phyloP scores from a whole-genome alignment of 495 filamentous ascomycete species.

The Neurospora sp. region DNA sequence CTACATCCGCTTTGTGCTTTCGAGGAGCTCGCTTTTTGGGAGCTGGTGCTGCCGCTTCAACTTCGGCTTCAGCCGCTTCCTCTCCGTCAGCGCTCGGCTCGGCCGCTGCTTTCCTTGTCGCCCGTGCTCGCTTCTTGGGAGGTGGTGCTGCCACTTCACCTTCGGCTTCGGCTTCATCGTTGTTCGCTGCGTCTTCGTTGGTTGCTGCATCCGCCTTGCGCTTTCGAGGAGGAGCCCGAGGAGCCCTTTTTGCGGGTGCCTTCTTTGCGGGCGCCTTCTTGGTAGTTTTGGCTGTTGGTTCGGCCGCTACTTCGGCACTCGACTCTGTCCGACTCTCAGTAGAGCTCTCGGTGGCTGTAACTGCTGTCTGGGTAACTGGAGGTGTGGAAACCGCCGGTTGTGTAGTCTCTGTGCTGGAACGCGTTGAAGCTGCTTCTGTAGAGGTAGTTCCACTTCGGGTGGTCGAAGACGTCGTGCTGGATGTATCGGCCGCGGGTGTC shows the following conservation, averaged over 20 bases:
- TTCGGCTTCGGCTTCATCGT: background rate
- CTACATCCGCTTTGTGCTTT: slow-evolving; percentile 10
- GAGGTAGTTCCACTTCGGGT: background rate
- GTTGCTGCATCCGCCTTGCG: slow-evolving; percentile 2
- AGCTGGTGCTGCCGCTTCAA: background rate
- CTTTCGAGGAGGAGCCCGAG: slow-evolving; percentile 3
- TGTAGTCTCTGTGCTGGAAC: background rate
- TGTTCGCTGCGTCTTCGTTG: background rate
- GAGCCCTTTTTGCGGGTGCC: background rate
- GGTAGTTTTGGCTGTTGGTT: background rate
- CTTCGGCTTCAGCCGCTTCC: slow-evolving; percentile 1
- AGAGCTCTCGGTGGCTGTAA: background rate
- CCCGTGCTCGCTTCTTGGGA: slow-evolving; percentile 4
- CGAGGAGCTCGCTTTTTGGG: slow-evolving; percentile 5
- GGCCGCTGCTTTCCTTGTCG: slow-evolving; percentile 3
- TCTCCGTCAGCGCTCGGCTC: slow-evolving; percentile 8
- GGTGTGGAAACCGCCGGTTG: background rate
- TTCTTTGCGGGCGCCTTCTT: background rate
- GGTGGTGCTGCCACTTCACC: slow-evolving; percentile 1
- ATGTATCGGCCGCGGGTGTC: background rate
- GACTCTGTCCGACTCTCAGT: background rate
- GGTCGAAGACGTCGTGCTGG: background rate
- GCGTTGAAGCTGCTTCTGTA: background rate
- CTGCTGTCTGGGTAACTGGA: background rate
- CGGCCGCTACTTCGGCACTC: background rate